A percentile compares a stretch with the other conserved stretches of the same genome.
These are phyloP conservation scores for Cyberlindnera lachancei DNA, from an alignment of 805 yeast species.

Conservation along the genomic window DNA sequence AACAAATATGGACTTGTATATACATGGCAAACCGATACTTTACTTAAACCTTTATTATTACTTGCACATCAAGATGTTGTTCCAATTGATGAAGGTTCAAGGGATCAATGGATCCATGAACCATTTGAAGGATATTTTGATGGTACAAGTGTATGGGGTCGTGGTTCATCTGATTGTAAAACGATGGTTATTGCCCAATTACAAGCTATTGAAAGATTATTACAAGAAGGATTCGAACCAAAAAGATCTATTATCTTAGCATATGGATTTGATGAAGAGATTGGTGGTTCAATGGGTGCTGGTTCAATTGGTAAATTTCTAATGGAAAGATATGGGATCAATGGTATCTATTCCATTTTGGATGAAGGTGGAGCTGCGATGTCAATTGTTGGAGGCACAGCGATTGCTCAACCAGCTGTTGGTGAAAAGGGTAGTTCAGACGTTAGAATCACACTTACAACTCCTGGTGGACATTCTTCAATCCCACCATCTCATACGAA, in stretches of 20 bases:
- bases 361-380: constrained; percentile 48
- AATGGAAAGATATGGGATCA: constrained; percentile 44
- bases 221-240: constrained; percentile 41
- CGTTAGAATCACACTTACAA: constrained; percentile 39
- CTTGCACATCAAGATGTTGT: constrained; percentile 80
- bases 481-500: constrained; percentile 67
- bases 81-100: constrained; percentile 57
- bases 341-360: constrained; percentile 50
- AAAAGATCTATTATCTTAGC: constrained; percentile 52
- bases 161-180: constrained; percentile 75
- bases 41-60: constrained; percentile 55
- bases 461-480: constrained; percentile 72
- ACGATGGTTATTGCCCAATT: constrained; percentile 53
- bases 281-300: constrained; percentile 59
- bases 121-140: constrained; percentile 63
- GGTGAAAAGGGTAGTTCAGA: constrained; percentile 59
- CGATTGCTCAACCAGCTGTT: constrained; percentile 48
- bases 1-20: constrained; percentile 57
- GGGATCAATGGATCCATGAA: constrained; percentile 51
- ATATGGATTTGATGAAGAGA: constrained; percentile 74
- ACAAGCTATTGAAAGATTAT: constrained; percentile 49
- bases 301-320: constrained; percentile 34
- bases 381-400: constrained; percentile 23
- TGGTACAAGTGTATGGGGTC: constrained; percentile 58
- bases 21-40: constrained; percentile 41